Conservation (phyloP, 169 alveolate species). For the Cryptosporidium sp. region DNA sequence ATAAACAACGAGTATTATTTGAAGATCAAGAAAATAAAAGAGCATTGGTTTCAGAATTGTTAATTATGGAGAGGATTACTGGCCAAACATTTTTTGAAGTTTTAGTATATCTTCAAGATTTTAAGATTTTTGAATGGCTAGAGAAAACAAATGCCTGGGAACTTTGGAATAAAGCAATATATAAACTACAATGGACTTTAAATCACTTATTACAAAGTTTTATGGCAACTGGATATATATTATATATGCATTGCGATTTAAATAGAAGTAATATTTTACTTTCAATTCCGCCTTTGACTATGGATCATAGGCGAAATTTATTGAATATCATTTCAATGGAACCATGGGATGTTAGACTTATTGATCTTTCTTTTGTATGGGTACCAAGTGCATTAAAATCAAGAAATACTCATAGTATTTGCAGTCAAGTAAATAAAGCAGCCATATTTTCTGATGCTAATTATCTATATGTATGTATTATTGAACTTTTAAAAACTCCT, state of each 20-base stretch:
- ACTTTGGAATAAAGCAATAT: conserved; percentile 50
- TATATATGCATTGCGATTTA: conserved; percentile 75
- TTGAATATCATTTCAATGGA: conserved; percentile 39
- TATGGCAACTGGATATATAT: conserved; percentile 48
- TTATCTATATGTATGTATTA: conserved; percentile 27
- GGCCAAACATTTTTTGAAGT: conserved; percentile 66
- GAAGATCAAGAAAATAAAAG: conserved; percentile 50
- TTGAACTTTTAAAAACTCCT: conserved; percentile 37
- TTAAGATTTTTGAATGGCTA: conserved; percentile 18
- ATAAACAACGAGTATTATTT: conserved; percentile 45
- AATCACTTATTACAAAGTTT: conserved; percentile 62
- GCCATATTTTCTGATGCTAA: conserved; percentile 67
- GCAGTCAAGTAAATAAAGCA: conserved; percentile 59
- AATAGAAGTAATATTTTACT: conserved; percentile 64
- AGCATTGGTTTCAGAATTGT: conserved; percentile 63
- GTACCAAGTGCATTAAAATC: conserved; percentile 51
- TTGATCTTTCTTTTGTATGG: conserved; percentile 73
- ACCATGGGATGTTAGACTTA: conserved; percentile 52
- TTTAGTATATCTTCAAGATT: conserved; percentile 34
- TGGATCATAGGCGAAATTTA: conserved; percentile 39
- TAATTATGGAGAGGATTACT: conserved; percentile 65
- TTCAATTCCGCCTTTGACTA: conserved; percentile 55
- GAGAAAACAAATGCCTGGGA: conserved; percentile 63
- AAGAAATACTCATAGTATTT: conserved; percentile 47
- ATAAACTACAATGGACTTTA: conserved; percentile 53